Conservation (phyloP, 805 yeast genomes). For the Candida patagonica region DNA sequence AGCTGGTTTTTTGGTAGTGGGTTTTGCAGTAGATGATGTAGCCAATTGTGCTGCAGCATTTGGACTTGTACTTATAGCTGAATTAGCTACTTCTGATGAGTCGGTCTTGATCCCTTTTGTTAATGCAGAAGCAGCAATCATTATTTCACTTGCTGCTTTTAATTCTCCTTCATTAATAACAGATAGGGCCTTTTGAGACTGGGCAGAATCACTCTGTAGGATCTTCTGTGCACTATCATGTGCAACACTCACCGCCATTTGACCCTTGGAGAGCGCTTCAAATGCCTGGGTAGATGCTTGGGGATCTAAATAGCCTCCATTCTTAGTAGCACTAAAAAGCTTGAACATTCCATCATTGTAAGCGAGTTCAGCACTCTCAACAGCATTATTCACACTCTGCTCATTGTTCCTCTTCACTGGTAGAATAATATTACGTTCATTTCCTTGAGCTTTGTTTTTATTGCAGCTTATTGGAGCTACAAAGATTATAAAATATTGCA, state of each 20-base stretch:
- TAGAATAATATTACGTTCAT: not conserved
- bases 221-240: constrained; percentile 1
- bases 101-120: not conserved
- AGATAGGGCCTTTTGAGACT: not conserved
- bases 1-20: not conserved
- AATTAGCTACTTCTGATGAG: too few relatives aligned
- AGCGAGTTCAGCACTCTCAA: not conserved
- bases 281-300: constrained; percentile 5
- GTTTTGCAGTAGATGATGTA: not conserved
- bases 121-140: constrained; percentile 1
- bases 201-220: not conserved
- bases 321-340: constrained; percentile 1
- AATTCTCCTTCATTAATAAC: not conserved
- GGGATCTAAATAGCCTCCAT: constrained; percentile 5
- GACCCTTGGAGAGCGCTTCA: constrained; percentile 6
- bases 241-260: not conserved
- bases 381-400: not conserved
- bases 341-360: constrained; percentile 6
- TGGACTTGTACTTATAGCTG: not conserved
- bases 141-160: not conserved
- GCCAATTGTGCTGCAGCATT: not conserved
- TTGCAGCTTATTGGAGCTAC: not conserved
- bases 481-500: not conserved
- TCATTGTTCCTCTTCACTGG: not conserved
- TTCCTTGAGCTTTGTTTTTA: not conserved